Evolutionary conservation across 441 rosid species (phyloP).

Genomic region (Melastoma candidum): DNA sequence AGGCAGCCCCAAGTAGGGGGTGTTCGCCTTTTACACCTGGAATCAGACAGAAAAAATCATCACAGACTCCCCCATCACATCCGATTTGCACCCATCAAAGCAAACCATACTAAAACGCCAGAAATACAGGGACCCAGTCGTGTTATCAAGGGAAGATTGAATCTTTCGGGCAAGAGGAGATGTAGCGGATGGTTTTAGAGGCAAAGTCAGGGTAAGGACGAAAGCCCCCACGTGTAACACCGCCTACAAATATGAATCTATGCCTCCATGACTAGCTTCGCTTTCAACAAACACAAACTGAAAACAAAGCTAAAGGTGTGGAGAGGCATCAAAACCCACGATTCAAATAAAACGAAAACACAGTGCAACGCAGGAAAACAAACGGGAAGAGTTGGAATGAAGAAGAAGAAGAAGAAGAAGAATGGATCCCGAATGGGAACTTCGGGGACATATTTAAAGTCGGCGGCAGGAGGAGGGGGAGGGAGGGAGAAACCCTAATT

Average conservation of each 20-base stretch:
- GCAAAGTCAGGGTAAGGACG: conserved; percentile 17
- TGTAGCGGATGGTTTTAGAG: conserved; percentile 42
- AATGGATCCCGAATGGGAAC: too few relatives aligned
- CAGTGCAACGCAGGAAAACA: too few relatives aligned
- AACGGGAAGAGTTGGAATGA: too few relatives aligned
- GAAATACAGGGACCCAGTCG: not conserved
- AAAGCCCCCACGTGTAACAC: conserved; percentile 43
- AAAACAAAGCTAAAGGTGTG: conserved; percentile 50
- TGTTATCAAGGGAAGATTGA: not conserved
- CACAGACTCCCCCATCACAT: too few relatives aligned
- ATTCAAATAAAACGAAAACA: not conserved
- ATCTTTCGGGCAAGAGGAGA: not conserved
- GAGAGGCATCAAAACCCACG: conserved; percentile 22
- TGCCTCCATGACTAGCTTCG: conserved; percentile 51
- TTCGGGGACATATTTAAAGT: too few relatives aligned
- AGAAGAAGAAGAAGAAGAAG: too few relatives aligned
- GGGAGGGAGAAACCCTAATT: too few relatives aligned
- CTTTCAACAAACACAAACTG: conserved; percentile 11
- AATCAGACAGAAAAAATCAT: too few relatives aligned
- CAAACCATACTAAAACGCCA: not conserved
- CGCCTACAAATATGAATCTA: conserved; percentile 17
- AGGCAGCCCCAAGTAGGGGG: too few relatives aligned
- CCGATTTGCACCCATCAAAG: not conserved
- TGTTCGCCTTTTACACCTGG: too few relatives aligned
- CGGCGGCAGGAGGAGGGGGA: too few relatives aligned